These are phyloP conservation scores for Prunus mira DNA, from an alignment of 306 rosid genomes.

Conservation along the genomic window DNA sequence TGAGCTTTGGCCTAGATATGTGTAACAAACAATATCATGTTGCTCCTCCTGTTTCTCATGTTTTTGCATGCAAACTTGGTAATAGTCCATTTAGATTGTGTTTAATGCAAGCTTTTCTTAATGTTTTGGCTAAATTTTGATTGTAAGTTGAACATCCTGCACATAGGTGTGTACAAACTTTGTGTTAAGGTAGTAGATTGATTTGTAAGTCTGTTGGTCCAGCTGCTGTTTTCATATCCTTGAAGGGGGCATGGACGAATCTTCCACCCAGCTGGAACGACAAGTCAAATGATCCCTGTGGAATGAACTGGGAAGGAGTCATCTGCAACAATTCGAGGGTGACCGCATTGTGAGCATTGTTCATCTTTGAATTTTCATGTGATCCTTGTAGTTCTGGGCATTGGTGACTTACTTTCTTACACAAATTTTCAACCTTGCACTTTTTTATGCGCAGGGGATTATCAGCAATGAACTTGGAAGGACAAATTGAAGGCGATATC, in stretches of 20 bases:
- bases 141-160: not conserved
- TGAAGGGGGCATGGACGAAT: constrained; percentile 53
- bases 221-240: constrained; percentile 58
- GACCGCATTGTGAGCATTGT: constrained; percentile 65
- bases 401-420: not conserved
- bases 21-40: not conserved
- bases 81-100: not conserved
- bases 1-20: not conserved
- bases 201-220: constrained; percentile 26
- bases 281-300: constrained; percentile 72
- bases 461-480: constrained; percentile 67
- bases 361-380: not conserved
- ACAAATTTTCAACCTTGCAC: not conserved
- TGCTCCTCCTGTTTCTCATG: not conserved
- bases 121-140: not conserved
- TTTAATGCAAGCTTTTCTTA: not conserved
- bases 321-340: constrained; percentile 68
- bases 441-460: constrained; percentile 47
- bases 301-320: constrained; percentile 84
- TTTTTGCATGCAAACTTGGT: not conserved
- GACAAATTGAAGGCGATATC: constrained; percentile 61
- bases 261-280: constrained; percentile 80
- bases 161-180: not conserved
- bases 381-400: not conserved
- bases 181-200: not conserved